Conservation (phyloP, 2,329 filamentous ascomycete genomes). For the Microsporum ferrugineum region DNA sequence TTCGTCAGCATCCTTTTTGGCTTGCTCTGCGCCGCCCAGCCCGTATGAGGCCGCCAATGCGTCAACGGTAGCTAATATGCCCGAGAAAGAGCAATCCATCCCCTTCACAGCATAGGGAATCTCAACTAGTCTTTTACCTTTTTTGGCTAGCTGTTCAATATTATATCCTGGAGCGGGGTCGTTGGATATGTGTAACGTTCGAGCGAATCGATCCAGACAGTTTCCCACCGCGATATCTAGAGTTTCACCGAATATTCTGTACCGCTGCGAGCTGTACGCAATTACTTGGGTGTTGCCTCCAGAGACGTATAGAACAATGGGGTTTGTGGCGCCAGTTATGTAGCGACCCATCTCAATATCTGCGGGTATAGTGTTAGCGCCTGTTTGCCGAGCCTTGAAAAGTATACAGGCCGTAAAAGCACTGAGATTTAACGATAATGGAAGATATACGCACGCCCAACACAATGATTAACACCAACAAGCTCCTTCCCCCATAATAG, state of each 20-base stretch:
- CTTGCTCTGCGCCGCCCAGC: slow-evolving; percentile 23
- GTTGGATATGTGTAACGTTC: slow-evolving; percentile 82
- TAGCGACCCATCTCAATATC: slow-evolving; percentile 95
- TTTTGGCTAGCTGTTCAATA: slow-evolving; percentile 84
- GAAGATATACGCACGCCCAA: slow-evolving; percentile 53
- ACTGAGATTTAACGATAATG: neutral
- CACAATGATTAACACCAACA: slow-evolving; percentile 93
- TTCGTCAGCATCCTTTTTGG: slow-evolving; percentile 42
- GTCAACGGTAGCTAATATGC: slow-evolving; percentile 77
- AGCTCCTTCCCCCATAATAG: slow-evolving; percentile 81
- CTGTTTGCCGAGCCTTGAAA: neutral
- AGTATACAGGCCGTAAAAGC: neutral
- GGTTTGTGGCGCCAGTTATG: slow-evolving; percentile 82
- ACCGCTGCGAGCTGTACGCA: slow-evolving; percentile 84
- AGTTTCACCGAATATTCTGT: slow-evolving; percentile 95
- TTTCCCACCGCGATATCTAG: slow-evolving; percentile 97
- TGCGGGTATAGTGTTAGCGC: slow-evolving; percentile 14
- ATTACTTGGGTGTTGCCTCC: slow-evolving; percentile 98
- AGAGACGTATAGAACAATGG: slow-evolving; percentile 88
- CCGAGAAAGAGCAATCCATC: slow-evolving; percentile 96
- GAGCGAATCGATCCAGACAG: slow-evolving; percentile 89
- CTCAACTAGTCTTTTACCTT: slow-evolving; percentile 61
- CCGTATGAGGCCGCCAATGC: slow-evolving; percentile 52
- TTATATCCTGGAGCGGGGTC: slow-evolving; percentile 96
- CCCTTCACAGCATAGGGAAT: slow-evolving; percentile 94